phyloP scores from a whole-genome alignment of 306 rosid genomes.

The Gastrolobium villosum region DNA sequence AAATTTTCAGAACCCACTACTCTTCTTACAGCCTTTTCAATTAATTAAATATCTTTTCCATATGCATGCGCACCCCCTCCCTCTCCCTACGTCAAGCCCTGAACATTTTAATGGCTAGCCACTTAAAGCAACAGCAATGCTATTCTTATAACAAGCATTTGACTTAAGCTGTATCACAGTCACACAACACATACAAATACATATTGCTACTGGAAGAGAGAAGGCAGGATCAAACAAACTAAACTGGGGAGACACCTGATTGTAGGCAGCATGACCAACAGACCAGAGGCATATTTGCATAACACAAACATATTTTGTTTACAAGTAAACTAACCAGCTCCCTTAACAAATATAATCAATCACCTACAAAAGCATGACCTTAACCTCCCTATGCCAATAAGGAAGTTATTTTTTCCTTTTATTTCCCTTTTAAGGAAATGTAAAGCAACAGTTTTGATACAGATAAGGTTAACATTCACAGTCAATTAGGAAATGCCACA shows the following conservation, averaged over 20 bases:
- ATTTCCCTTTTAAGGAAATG: background rate
- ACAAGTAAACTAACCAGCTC: background rate
- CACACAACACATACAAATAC: background rate
- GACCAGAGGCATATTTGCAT: background rate
- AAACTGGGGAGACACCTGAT: background rate
- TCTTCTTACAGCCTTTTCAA: background rate
- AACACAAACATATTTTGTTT: background rate
- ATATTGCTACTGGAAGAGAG: background rate
- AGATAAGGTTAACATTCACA: background rate
- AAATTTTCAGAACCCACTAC: constrained; percentile 12
- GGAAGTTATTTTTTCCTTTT: background rate
- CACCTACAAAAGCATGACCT: background rate
- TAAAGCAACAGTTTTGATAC: background rate
- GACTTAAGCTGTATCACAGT: background rate
- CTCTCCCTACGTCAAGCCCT: background rate
- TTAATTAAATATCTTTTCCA: background rate
- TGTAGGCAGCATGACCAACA: background rate
- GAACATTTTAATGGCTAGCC: background rate
- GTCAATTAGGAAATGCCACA: background rate
- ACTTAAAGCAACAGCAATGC: background rate
- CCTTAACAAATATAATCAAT: background rate
- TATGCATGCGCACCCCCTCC: background rate
- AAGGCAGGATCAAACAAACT: constrained; percentile 11
- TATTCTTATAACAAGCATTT: background rate
- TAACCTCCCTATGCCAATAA: background rate